These are phyloP conservation scores for Moricandia arvensis DNA, from an alignment of 345 rosid species.

Conservation along the genomic window DNA sequence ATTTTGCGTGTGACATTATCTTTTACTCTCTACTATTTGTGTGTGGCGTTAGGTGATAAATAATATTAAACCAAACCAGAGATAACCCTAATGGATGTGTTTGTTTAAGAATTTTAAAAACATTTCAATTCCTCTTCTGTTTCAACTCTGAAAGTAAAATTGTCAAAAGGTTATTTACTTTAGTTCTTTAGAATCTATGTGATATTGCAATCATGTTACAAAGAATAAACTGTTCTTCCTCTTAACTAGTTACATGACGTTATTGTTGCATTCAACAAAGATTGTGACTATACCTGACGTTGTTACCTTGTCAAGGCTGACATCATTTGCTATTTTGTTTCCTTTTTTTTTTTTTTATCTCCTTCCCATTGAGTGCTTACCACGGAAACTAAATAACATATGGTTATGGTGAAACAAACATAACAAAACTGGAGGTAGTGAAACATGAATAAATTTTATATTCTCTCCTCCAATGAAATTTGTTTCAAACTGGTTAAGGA, in stretches of 20 bases:
- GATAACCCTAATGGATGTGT: not conserved
- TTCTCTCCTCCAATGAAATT: not conserved
- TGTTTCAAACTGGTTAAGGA: conserved; percentile 15
- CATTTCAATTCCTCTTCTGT: not conserved
- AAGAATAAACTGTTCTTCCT: not conserved
- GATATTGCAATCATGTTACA: not conserved
- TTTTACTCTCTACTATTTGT: not conserved
- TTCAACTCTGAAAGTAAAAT: not conserved
- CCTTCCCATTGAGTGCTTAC: not conserved
- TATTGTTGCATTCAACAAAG: not conserved
- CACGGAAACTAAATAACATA: not conserved
- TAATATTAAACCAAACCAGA: not conserved
- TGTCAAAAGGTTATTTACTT: not conserved
- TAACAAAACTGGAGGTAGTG: not conserved
- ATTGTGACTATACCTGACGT: not conserved
- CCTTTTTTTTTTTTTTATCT: not conserved
- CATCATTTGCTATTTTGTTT: not conserved
- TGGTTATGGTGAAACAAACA: not conserved
- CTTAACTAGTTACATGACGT: not conserved
- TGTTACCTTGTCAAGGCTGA: not conserved
- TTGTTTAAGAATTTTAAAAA: not conserved
- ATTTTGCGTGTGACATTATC: not conserved
- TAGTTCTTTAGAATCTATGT: not conserved
- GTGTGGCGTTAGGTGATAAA: conserved; percentile 9
- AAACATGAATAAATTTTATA: conserved; percentile 10